A percentile compares a stretch with the other conserved stretches of the same genome.
These are phyloP conservation scores for Xanthoconium purpureum DNA, from an alignment of 768 basidiomycete genomes.

Conservation along the genomic window DNA sequence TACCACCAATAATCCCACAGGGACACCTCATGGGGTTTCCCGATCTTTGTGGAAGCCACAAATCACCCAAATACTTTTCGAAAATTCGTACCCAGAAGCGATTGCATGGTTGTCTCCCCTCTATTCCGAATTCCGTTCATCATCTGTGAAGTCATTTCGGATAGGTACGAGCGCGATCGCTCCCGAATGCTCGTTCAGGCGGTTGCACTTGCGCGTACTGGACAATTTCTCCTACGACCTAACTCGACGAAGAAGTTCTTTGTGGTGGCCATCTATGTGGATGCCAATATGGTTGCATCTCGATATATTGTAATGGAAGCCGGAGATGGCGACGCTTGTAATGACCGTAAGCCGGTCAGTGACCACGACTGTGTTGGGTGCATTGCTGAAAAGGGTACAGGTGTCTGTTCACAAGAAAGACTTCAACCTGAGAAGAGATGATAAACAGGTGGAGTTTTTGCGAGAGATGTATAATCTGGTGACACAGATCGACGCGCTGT, in stretches of 20 bases:
- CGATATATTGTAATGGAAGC: not conserved
- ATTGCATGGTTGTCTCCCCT: conserved; percentile 3
- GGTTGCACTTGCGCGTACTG: not conserved
- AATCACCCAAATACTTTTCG: not conserved
- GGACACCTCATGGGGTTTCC: conserved; percentile 11
- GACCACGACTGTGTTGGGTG: not conserved
- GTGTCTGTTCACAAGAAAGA: not conserved
- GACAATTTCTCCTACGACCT: not conserved
- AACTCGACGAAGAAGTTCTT: not conserved
- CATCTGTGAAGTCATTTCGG: not conserved
- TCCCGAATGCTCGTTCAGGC: not conserved
- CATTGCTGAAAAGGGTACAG: not conserved
- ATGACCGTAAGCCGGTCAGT: not conserved
- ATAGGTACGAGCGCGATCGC: not conserved
- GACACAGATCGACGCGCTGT: not conserved
- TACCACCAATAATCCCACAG: not conserved
- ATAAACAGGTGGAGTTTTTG: not conserved
- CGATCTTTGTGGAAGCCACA: not conserved
- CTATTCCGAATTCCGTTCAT: not conserved
- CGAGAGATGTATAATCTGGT: not conserved
- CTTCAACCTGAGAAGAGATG: not conserved
- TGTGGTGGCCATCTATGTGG: not conserved
- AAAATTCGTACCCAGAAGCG: conserved; percentile 3
- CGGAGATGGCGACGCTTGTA: not conserved
- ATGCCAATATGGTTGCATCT: not conserved